A percentile compares a stretch with the other conserved stretches of the same genome.
phyloP scores from a whole-genome alignment of 495 filamentous ascomycete species.

The Daldinia grandis region DNA sequence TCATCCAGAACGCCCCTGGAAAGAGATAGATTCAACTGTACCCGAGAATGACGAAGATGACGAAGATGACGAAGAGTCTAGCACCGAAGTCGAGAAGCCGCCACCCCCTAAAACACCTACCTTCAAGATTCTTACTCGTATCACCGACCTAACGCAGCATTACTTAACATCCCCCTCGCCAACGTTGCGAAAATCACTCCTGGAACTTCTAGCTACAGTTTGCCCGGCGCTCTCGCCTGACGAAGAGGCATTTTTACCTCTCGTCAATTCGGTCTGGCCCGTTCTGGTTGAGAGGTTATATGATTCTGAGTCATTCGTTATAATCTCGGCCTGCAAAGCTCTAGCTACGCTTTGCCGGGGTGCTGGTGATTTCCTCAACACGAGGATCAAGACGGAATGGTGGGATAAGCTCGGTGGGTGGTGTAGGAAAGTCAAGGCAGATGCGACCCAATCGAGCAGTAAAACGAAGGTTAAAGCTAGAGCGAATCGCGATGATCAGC shows the following conservation, averaged over 20 bases:
- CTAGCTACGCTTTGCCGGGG: conserved; percentile 67
- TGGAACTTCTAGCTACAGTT: conserved; percentile 75
- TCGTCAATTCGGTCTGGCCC: conserved; percentile 91
- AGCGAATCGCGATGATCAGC: conserved; percentile 26
- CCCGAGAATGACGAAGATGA: conserved; percentile 24
- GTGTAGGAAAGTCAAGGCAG: conserved; percentile 45
- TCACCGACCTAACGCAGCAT: conserved; percentile 76
- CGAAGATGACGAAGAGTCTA: conserved; percentile 30
- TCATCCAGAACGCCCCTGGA: conserved; percentile 50
- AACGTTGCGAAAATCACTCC: conserved; percentile 76
- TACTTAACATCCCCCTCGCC: conserved; percentile 87
- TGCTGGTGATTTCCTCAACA: conserved; percentile 83
- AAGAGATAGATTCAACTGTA: conserved; percentile 35
- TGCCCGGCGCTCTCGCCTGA: conserved; percentile 73
- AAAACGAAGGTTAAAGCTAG: conserved; percentile 49
- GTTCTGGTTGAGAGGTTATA: conserved; percentile 74
- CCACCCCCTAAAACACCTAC: conserved; percentile 58
- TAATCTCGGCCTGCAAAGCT: conserved; percentile 70
- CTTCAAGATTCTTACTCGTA: conserved; percentile 71
- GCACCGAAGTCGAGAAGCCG: conserved; percentile 53
- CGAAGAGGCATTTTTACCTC: conserved; percentile 82
- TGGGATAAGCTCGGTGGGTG: conserved; percentile 57
- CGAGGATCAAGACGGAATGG: conserved; percentile 76
- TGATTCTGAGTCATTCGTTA: conserved; percentile 79
- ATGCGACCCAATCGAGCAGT: conserved; percentile 47